Evolutionary conservation across 2,329 filamentous ascomycete species (phyloP).

Genomic region (Chaetoscypha palmicola): DNA sequence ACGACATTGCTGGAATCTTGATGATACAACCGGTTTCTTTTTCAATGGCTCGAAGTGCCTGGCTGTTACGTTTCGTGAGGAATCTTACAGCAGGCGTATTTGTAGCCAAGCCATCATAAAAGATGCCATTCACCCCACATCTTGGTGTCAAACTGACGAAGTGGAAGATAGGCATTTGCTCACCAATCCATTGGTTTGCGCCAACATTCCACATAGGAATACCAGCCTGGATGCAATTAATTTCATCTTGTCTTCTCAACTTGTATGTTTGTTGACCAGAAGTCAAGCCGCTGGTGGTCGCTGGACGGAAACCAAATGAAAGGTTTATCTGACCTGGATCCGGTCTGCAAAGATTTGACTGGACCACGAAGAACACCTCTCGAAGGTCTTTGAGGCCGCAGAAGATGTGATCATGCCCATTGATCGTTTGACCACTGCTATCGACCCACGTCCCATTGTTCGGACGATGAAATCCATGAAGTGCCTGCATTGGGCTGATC

Average conservation of each 20-base stretch:
- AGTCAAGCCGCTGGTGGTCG: slow-evolving; percentile 8
- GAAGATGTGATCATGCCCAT: too few species aligned
- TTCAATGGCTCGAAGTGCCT: slow-evolving; percentile 1
- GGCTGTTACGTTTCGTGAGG: neutral
- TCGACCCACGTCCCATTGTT: neutral
- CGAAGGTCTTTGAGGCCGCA: too few species aligned
- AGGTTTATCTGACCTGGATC: slow-evolving; percentile 1
- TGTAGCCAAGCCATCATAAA: slow-evolving; percentile 4
- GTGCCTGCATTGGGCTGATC: slow-evolving; percentile 2
- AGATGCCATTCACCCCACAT: neutral
- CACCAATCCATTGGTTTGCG: slow-evolving; percentile 9
- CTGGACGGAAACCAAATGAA: slow-evolving; percentile 2
- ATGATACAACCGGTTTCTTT: slow-evolving; percentile 1
- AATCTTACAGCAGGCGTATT: neutral
- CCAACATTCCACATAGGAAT: neutral
- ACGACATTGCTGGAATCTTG: neutral
- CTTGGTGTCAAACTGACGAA: slow-evolving; percentile 9
- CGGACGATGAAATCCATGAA: slow-evolving; percentile 9
- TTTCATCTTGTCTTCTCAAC: neutral
- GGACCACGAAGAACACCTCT: slow-evolving; percentile 8
- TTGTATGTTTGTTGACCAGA: slow-evolving; percentile 5
- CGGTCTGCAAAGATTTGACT: slow-evolving; percentile 7
- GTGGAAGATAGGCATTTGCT: slow-evolving; percentile 10
- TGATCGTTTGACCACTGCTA: neutral
- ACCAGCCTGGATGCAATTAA: neutral